These are phyloP conservation scores for Talaromyces wortmannii DNA, from an alignment of 495 filamentous ascomycete genomes.

Conservation along the genomic window DNA sequence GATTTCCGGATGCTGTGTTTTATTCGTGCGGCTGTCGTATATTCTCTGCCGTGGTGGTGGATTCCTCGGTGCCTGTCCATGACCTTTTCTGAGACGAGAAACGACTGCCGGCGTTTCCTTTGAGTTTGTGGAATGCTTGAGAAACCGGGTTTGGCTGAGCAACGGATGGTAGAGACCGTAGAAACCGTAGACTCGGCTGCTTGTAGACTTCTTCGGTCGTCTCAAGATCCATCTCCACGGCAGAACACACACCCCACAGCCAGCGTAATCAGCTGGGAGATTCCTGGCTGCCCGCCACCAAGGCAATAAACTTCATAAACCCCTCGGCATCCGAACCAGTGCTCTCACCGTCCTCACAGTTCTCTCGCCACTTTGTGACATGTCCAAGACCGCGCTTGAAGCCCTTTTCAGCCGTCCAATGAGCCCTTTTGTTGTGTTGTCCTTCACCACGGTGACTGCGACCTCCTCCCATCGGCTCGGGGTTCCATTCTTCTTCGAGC, in stretches of 20 bases:
- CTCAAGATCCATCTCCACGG: neutral
- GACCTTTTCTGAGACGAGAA: no score
- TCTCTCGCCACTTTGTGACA: conserved; percentile 29
- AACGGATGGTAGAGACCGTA: no score
- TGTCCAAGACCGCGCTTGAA: conserved; percentile 36
- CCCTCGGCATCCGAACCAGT: conserved; percentile 26
- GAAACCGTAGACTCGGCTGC: no score
- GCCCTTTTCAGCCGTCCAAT: conserved; percentile 40
- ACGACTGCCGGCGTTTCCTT: no score
- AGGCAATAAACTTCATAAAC: conserved; percentile 32
- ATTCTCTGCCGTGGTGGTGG: no score
- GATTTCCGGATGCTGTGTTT: no score
- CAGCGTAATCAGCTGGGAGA: neutral
- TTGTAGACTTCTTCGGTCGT: no score
- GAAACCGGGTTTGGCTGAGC: no score
- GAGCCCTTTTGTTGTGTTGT: conserved; percentile 19
- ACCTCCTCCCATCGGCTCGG: conserved; percentile 19
- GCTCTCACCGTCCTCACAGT: conserved; percentile 30
- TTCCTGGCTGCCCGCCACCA: conserved; percentile 20
- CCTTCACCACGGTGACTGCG: neutral
- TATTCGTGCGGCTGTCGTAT: no score
- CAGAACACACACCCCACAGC: neutral
- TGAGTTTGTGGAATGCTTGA: no score
- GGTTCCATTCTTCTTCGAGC: conserved; percentile 35
- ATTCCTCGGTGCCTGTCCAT: no score